Evolutionary conservation across 352 stramenopile species (phyloP), one percentile per base, ranked within the genome.

Genomic region (Phytophthora fragariae): DNA sequence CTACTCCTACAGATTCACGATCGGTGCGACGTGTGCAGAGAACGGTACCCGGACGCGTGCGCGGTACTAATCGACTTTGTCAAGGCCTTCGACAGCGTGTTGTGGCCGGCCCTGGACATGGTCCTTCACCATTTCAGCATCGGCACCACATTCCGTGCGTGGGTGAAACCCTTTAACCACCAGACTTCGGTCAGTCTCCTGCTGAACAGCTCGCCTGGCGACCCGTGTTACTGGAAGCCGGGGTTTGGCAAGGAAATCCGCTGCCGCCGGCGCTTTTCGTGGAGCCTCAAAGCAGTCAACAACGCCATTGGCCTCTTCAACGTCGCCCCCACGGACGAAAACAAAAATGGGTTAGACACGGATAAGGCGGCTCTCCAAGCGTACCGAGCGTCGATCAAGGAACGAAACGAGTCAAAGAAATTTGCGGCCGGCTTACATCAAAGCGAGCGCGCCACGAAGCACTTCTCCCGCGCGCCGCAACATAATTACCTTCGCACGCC

Each of bases 241-340:
- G 60, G 8, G 3, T 70, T 10, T 17, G 67, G 8, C 55, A 74
- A 62, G 59, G 67, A n/a, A 54, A 74, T 44, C 53, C 54, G 11
- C 55, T 74, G 14, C 70, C 67, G 15, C 60, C 59, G 1, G 67
- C 39, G 35, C 60, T 74, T 1, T 74, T 74, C 39, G 10, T 75
- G 3, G 60, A n/a, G n/a, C n/a, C n/a, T n/a, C 21, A 19, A 19
- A 17, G 57, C 29, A 6, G 62, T 65, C 19, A 76, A 68, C 15
- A 12, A 64, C 11, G 50, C 69, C 3, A 12, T 39, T 5, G 62
- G 68, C 10, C 41, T 68, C 1, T 66, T 56, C 39, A 72, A 68
- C 31, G 5, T 54, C 0, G 8, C 17, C 3, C 14, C 49, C 12
- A 68, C 31, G 2, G 39, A 72, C 0, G 10, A 17, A 2, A 76